phyloP scores from a whole-genome alignment of 495 filamentous ascomycete genomes.

The Recurvomyces mirabilis region DNA sequence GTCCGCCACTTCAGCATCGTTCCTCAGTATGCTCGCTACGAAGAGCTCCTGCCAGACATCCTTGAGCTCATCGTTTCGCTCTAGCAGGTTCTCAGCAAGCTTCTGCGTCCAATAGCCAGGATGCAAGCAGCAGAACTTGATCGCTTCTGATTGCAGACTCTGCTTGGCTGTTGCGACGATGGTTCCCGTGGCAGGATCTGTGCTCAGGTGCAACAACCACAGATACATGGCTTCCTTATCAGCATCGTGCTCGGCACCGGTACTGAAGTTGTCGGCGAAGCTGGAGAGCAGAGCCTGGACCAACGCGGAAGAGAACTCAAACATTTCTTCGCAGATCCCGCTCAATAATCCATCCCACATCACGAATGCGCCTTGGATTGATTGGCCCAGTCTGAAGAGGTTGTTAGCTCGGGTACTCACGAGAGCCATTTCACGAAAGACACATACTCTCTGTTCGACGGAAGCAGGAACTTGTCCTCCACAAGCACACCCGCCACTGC shows the following conservation, averaged over 20 bases:
- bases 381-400: slow-evolving; percentile 6
- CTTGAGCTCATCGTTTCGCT: slow-evolving; percentile 2
- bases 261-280: not conserved
- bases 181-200: not conserved
- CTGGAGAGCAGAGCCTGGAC: slow-evolving; percentile 1
- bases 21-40: slow-evolving; percentile 2
- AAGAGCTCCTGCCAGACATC: slow-evolving; percentile 16
- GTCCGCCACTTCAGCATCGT: not conserved
- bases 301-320: slow-evolving; percentile 9
- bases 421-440: too few relatives aligned
- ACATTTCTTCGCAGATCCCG: slow-evolving; percentile 2
- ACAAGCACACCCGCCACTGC: slow-evolving; percentile 16
- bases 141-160: not conserved
- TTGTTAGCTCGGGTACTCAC: not conserved
- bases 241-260: too few relatives aligned
- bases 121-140: slow-evolving; percentile 19
- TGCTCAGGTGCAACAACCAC: slow-evolving; percentile 25
- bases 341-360: slow-evolving; percentile 28
- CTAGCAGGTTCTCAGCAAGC: slow-evolving; percentile 12
- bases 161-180: not conserved
- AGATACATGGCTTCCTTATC: slow-evolving; percentile 20
- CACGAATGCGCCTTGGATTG: slow-evolving; percentile 27
- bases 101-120: slow-evolving; percentile 13
- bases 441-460: slow-evolving; percentile 19
- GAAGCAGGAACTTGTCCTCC: slow-evolving; percentile 20